Conservation (phyloP, 306 rosid genomes). For the Carpinus viminea region DNA sequence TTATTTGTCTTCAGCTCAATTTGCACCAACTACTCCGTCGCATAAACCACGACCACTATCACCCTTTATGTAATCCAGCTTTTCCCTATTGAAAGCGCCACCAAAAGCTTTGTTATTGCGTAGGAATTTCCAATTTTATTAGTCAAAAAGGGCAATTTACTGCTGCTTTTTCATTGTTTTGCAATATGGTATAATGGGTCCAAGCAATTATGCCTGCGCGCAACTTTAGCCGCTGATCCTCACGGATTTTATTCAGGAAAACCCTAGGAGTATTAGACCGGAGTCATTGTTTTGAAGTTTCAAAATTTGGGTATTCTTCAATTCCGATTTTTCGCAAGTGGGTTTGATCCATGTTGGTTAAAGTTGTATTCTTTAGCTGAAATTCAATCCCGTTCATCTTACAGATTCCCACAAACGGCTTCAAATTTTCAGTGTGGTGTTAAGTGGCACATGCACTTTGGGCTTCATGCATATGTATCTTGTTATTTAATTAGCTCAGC, state of each 20-base stretch:
- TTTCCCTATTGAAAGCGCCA: neutral
- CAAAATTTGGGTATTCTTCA: slow-evolving; percentile 7
- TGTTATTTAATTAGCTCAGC: neutral
- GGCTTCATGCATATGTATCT: slow-evolving; percentile 15
- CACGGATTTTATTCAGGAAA: slow-evolving; percentile 2
- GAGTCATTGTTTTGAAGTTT: slow-evolving; percentile 1
- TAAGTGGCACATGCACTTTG: slow-evolving; percentile 28
- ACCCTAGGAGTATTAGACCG: neutral
- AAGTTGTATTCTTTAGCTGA: slow-evolving; percentile 16
- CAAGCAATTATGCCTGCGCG: neutral
- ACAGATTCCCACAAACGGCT: slow-evolving; percentile 27
- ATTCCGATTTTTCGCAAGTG: neutral
- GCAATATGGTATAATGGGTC: neutral
- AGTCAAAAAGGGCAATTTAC: neutral
- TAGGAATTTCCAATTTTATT: neutral
- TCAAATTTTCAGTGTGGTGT: slow-evolving; percentile 25
- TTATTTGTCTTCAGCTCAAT: neutral
- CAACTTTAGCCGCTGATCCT: slow-evolving; percentile 19
- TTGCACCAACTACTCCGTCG: neutral
- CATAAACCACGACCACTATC: neutral
- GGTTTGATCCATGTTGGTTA: slow-evolving; percentile 20
- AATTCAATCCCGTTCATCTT: slow-evolving; percentile 13
- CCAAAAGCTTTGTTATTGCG: neutral
- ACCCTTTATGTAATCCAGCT: neutral
- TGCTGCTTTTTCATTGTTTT: neutral